Evolutionary conservation across 495 filamentous ascomycete species (phyloP).

Genomic region (Penicillium turbatum): DNA sequence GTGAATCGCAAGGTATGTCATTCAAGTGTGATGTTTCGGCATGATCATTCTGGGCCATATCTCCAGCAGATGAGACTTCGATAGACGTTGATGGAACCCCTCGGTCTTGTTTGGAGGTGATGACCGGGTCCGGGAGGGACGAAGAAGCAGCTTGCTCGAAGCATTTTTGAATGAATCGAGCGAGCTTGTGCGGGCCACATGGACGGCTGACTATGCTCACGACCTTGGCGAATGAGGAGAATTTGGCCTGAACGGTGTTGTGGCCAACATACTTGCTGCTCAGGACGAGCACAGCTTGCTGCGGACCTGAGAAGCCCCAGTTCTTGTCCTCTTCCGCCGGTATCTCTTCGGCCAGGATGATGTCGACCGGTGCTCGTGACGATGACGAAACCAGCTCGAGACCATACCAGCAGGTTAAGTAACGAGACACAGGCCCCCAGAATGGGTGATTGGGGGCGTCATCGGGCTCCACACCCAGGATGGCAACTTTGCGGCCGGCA

Average conservation of each 20-base stretch:
- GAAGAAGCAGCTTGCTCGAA: conserved; percentile 10
- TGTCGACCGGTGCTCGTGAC: conserved; percentile 18
- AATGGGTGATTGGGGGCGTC: conserved; percentile 12
- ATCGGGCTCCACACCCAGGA: conserved; percentile 29
- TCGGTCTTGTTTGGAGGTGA: neutral
- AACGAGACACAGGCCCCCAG: conserved; percentile 26
- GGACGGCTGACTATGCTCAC: conserved; percentile 45
- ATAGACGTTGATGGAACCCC: neutral
- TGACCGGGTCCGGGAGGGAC: neutral
- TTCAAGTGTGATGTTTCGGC: neutral
- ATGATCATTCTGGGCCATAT: neutral
- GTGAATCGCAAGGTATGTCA: neutral
- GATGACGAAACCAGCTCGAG: conserved; percentile 32
- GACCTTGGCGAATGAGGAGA: conserved; percentile 17
- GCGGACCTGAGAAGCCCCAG: neutral
- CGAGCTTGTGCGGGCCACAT: conserved; percentile 59
- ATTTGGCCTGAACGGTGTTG: conserved; percentile 14
- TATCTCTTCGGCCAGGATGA: conserved; percentile 35
- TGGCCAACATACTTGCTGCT: conserved; percentile 29
- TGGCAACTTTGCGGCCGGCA: conserved; percentile 26
- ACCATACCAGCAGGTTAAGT: conserved; percentile 42
- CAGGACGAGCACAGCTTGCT: conserved; percentile 26
- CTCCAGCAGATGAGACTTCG: neutral
- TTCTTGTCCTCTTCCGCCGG: conserved; percentile 10
- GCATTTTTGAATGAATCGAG: conserved; percentile 43